Evolutionary conservation across 768 basidiomycete species (phyloP), one percentile per base, ranked within the genome.

Genomic region (Rhizopogon vulgaris): DNA sequence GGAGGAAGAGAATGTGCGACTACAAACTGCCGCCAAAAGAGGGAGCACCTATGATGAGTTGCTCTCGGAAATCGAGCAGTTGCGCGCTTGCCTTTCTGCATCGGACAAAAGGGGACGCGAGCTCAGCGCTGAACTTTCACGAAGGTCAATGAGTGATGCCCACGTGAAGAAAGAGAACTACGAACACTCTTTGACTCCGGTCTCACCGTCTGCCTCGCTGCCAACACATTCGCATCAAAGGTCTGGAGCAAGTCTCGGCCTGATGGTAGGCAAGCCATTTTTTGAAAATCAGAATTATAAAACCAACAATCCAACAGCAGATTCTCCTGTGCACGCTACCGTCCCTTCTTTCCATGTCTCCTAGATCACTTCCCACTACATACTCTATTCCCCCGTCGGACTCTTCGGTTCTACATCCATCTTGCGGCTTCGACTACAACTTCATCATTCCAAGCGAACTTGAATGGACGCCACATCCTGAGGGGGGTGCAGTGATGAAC

Each of bases 1-100:
- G 28, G 90, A 92, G 70, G 82, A 86, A 65, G 91, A 92, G 66
- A 92, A 90, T 60, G 84, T 80, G 40, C 76, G 84, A 38, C 82
- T 93, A 49, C 75, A 81, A 32, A 75, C 76, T 38, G 70, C 87
- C 56, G 73, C 84, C 53, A 77, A 80, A 63, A 71, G 65, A 39
- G 72, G 72, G 48, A 64, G 62, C 58, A 63, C 63, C 38, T 63
- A 64, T 40, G 68, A 70, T 36, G 71, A 73, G 12, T 73, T 83
- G 48, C 61, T 75, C 51, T 79, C 78, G 43, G 82, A 84, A 65
- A 71, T 88, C 56, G 85, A 89, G 59, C 75, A 77, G 55, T 79
- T 90, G 60, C 79, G 79, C 48, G 73, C 79, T 34, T 81, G 84
- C 60, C 73, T 89, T 37, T 81, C 78, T 6, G 79, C 77, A 49